Evolutionary conservation across 805 yeast genomes (phyloP), one percentile per base, ranked within the genome.

Genomic region (Candida anglica): DNA sequence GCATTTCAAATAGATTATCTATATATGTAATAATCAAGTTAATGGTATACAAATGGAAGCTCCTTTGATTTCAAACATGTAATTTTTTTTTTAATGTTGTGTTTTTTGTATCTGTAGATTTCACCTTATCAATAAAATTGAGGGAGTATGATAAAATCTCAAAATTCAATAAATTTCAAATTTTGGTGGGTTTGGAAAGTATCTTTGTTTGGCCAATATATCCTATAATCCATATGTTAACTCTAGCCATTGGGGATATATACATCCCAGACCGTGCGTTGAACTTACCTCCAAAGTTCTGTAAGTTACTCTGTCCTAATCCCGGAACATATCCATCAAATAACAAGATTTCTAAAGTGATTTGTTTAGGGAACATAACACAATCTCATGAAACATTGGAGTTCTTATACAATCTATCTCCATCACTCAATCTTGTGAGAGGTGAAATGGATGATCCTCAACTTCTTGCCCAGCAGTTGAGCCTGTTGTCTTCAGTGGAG

Each of bases 201-300:
- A n/a, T n/a, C n/a, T n/a, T n/a, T n/a, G n/a, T n/a, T n/a, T n/a
- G n/a, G n/a, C n/a, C n/a, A n/a, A n/a, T n/a, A n/a, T n/a, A n/a
- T n/a, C n/a, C n/a, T n/a, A n/a, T n/a, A n/a, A n/a, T n/a, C n/a
- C n/a, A n/a, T 19, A 67, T 66, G 73, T 52, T 67, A 19, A 60
- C 70, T 4, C 49, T 91, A 27, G 94, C 94, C 2, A 77, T 91
- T 42, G 95, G 96, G 7, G 98, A 91, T 53, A 70, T 91, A 2
- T 87, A 81, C 56, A 83, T 91, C 20, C 98, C 98, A 1, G 88
- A 86, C 37, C 67, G 96, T 44, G 85, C 91, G 7, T 67, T 75
- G 18, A 89, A 60, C 22, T 50, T 77, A 2, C 83, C 82, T 6
- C 27, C 47, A 2, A 69, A 83, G 70, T 88, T 93, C 62, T 72